Evolutionary conservation across 345 rosid genomes (phyloP).

Genomic region (Gossypium mustelinum): DNA sequence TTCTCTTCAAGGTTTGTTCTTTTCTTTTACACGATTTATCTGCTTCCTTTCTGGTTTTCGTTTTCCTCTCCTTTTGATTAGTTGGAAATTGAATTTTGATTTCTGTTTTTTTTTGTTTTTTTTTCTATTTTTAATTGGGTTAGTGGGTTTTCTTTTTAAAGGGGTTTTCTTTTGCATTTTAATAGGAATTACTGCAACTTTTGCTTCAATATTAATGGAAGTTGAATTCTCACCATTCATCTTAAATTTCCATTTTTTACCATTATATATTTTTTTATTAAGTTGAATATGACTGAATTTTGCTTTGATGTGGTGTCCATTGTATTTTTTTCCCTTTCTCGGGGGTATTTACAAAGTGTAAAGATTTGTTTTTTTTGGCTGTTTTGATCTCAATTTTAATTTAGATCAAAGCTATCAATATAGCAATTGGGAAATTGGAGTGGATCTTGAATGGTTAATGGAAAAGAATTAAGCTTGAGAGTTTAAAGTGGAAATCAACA

Average conservation of each 20-base stretch:
- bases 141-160: not conserved
- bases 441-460: conserved; percentile 6
- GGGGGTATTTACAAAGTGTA: not conserved
- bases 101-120: not conserved
- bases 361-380: not conserved
- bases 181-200: not conserved
- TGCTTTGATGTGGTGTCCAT: not conserved
- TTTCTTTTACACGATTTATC: not conserved
- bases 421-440: not conserved
- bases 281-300: conserved; percentile 3
- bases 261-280: not conserved
- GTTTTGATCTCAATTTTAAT: conserved; percentile 4
- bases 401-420: not conserved
- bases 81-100: not conserved
- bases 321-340: too few species aligned
- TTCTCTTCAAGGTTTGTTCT: conserved; percentile 73
- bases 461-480: not conserved
- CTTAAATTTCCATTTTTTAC: not conserved
- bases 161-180: not conserved
- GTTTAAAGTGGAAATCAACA: not conserved
- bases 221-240: not conserved
- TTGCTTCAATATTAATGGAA: not conserved
- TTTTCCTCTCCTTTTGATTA: not conserved
- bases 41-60: not conserved
- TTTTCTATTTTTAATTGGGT: not conserved